These are phyloP conservation scores for Rhizopogon rudus DNA, from an alignment of 768 basidiomycete genomes.

Conservation along the genomic window DNA sequence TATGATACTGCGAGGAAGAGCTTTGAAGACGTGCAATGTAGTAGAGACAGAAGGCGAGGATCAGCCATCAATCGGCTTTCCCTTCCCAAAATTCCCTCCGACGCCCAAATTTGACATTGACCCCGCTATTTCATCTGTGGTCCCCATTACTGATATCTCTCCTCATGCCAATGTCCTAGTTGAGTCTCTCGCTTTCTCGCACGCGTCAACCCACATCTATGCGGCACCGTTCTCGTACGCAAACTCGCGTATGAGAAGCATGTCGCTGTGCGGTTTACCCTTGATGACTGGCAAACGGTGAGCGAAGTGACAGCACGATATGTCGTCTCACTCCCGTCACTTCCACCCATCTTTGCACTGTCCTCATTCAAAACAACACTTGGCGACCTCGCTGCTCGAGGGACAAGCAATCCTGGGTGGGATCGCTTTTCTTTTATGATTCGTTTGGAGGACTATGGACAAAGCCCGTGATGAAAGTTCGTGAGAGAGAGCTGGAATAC, in stretches of 20 bases:
- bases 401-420: slow-evolving; percentile 29
- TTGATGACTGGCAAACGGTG: slow-evolving; percentile 93
- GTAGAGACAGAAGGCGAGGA: slow-evolving; percentile 40
- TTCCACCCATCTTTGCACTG: slow-evolving; percentile 26
- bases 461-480: too few species aligned
- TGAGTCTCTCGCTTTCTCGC: slow-evolving; percentile 31
- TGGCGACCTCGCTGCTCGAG: background rate
- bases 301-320: slow-evolving; percentile 70
- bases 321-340: slow-evolving; percentile 33
- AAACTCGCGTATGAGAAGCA: slow-evolving; percentile 87
- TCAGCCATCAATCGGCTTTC: slow-evolving; percentile 5
- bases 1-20: too few species aligned
- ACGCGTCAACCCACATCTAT: slow-evolving; percentile 35
- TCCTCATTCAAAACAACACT: background rate
- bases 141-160: slow-evolving; percentile 1
- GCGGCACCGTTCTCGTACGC: slow-evolving; percentile 79
- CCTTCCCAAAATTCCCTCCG: slow-evolving; percentile 21
- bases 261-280: slow-evolving; percentile 82
- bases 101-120: slow-evolving; percentile 17
- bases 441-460: slow-evolving; percentile 67
- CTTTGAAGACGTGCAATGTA: too few species aligned
- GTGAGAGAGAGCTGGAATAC: too few species aligned
- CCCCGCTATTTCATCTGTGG: slow-evolving; percentile 10
- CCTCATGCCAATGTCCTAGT: slow-evolving; percentile 28
- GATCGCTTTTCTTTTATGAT: slow-evolving; percentile 60